Evolutionary conservation across 2,329 filamentous ascomycete genomes (phyloP), one percentile per base, ranked within the genome.

Genomic region (Zasmidium angulare): DNA sequence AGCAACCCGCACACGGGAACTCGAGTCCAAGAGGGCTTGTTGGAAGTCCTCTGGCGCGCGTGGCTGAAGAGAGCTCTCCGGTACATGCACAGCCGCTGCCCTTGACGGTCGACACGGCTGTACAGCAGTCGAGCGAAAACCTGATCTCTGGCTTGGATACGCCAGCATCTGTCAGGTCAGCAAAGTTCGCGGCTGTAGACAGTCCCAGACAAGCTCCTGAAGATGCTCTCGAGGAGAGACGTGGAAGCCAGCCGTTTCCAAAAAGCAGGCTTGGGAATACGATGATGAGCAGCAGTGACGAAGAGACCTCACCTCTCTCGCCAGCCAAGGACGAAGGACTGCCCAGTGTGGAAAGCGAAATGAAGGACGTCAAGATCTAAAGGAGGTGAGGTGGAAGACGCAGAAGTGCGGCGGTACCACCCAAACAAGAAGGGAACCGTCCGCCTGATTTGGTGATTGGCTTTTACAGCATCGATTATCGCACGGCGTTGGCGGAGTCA

Each of bases 41-140:
- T 69, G 82, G 87, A 14, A 90, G 87, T 66, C 89, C 89, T 17
- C 78, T 93, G 58, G 88, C 89, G 52, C 82, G 88, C 63, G 90
- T 93, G 14, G 84, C 88, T 0, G 90, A 93, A 75, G 90, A 93
- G 46, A 65, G 59, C 55, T 58, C 63, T 56, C 69, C 73, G 12
- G 72, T 58, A 3, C 54, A 63, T 12, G 46, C 77, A 22, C 56
- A 62, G 47, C 58, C 63, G n/a, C 66, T 67, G 58, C 72, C 75
- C 2, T 73, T 78, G 49, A 74, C 69, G 48, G 69, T 78, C 4
- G 65, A 69, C 50, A 66, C 73, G 69, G 55, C 74, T 70, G 64
- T 63, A 62, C 55, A 52, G n/a, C 57, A 63, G 23, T 65, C 63
- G 21, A 55, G 53, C 11, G 60, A 66, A n/a, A 66, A 66, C 58